phyloP scores from a whole-genome alignment of 2,329 filamentous ascomycete genomes.

The Penicillium occitanis region DNA sequence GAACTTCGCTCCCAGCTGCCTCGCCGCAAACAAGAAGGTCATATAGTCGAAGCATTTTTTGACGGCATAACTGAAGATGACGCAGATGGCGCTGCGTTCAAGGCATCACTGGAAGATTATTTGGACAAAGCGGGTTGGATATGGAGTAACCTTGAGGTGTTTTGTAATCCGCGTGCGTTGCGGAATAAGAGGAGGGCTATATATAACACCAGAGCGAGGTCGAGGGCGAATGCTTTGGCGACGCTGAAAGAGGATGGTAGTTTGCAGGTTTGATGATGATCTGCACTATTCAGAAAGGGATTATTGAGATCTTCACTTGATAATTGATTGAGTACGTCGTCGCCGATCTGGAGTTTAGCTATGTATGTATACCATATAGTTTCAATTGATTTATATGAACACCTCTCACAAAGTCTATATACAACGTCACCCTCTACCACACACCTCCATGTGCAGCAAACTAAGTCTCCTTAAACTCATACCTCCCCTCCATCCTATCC shows the following conservation, averaged over 20 bases:
- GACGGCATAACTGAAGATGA: slow-evolving; percentile 28
- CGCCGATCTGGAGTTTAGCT: not conserved
- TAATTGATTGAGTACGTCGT: not conserved
- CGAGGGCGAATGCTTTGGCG: not conserved
- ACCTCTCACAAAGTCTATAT: not conserved
- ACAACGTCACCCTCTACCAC: not conserved
- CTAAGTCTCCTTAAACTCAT: slow-evolving; percentile 73
- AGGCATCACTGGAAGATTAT: slow-evolving; percentile 25
- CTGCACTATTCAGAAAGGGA: too few species aligned
- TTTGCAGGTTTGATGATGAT: not conserved
- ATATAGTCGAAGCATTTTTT: slow-evolving; percentile 34
- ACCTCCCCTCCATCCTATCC: slow-evolving; percentile 70
- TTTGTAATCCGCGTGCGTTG: slow-evolving; percentile 11
- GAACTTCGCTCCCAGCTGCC: slow-evolving; percentile 24
- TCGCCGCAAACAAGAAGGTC: slow-evolving; percentile 23
- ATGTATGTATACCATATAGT: not conserved
- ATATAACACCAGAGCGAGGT: slow-evolving; percentile 11
- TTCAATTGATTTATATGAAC: not conserved
- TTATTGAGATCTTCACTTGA: not conserved
- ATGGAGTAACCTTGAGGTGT: slow-evolving; percentile 28
- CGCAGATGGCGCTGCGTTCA: slow-evolving; percentile 15
- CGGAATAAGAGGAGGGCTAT: slow-evolving; percentile 1
- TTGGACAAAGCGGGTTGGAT: slow-evolving; percentile 30
- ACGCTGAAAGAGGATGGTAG: not conserved
- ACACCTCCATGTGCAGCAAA: not conserved